These are phyloP conservation scores for Coniella vitis DNA, from an alignment of 2,329 filamentous ascomycete species.

Conservation along the genomic window DNA sequence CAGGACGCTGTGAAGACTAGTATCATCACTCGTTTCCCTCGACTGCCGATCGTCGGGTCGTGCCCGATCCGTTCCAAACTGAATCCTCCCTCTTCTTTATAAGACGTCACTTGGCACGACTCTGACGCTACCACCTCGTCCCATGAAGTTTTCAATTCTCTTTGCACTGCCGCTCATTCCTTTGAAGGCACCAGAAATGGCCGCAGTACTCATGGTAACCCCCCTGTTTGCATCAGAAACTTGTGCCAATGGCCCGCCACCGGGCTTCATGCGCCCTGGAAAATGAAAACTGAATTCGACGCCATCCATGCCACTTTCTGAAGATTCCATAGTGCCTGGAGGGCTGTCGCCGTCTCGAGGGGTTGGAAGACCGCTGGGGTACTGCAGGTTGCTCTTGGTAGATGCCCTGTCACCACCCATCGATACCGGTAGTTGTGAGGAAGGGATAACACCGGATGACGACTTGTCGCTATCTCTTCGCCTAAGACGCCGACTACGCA, in stretches of 20 bases:
- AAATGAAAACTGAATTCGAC: slow-evolving; percentile 25
- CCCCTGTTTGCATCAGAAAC: slow-evolving; percentile 40
- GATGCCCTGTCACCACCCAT: no score
- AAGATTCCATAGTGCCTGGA: background rate
- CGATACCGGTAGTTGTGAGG: no score
- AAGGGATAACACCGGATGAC: background rate
- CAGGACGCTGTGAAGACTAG: no score
- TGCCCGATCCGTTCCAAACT: no score
- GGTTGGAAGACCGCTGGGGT: no score
- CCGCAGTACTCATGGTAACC: slow-evolving; percentile 27
- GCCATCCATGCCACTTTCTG: slow-evolving; percentile 9
- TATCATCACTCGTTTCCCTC: no score
- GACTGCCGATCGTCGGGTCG: no score
- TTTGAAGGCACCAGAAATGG: slow-evolving; percentile 31
- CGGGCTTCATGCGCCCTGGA: slow-evolving; percentile 21
- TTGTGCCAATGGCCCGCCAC: slow-evolving; percentile 29
- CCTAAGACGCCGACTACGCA: slow-evolving; percentile 7
- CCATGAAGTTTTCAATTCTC: background rate
- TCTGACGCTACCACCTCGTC: background rate
- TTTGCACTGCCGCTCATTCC: background rate
- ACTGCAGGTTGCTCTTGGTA: no score
- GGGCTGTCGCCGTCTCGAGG: background rate
- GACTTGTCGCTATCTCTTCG: background rate
- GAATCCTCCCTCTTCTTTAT: background rate
- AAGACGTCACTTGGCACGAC: background rate